Percentiles rank a stretch among this genome's conserved stretches.
phyloP scores from a whole-genome alignment of 257 asterid genomes.

The Catharanthus roseus region DNA sequence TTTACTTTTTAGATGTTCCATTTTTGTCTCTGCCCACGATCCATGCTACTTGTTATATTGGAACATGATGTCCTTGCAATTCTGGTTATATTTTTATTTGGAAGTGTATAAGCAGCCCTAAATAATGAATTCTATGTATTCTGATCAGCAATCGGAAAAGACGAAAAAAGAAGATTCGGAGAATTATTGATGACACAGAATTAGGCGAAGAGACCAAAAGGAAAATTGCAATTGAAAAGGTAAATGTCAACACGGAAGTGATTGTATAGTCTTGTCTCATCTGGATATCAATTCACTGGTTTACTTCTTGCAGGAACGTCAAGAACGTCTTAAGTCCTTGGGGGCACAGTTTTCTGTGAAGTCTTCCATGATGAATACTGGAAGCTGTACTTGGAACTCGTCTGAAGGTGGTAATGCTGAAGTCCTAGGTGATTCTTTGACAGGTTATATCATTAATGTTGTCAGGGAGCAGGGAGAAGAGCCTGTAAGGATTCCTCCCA shows the following conservation, averaged over 20 bases:
- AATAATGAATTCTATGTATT: conserved; percentile 11
- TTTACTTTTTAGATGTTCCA: not conserved
- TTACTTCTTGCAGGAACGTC: conserved; percentile 68
- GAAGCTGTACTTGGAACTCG: conserved; percentile 36
- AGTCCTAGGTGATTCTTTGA: conserved; percentile 67
- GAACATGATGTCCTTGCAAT: not conserved
- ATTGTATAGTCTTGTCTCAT: not conserved
- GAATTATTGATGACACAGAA: conserved; percentile 94
- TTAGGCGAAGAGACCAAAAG: conserved; percentile 93
- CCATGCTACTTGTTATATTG: not conserved
- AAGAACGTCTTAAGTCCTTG: conserved; percentile 94
- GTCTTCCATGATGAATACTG: conserved; percentile 46
- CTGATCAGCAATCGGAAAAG: conserved; percentile 57
- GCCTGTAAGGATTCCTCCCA: conserved; percentile 90
- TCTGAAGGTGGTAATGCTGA: conserved; percentile 55
- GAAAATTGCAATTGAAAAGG: conserved; percentile 98
- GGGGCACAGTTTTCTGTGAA: conserved; percentile 69
- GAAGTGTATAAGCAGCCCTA: not conserved
- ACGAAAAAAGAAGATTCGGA: conserved; percentile 81
- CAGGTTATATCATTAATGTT: conserved; percentile 82
- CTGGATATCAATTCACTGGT: not conserved
- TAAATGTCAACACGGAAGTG: conserved; percentile 4
- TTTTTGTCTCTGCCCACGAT: not conserved
- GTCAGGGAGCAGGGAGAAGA: conserved; percentile 97
- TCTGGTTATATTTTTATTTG: not conserved